A percentile compares a stretch with the other conserved stretches of the same genome.
Conservation (phyloP, 768 basidiomycete genomes). For the Kwoniella sp. region DNA sequence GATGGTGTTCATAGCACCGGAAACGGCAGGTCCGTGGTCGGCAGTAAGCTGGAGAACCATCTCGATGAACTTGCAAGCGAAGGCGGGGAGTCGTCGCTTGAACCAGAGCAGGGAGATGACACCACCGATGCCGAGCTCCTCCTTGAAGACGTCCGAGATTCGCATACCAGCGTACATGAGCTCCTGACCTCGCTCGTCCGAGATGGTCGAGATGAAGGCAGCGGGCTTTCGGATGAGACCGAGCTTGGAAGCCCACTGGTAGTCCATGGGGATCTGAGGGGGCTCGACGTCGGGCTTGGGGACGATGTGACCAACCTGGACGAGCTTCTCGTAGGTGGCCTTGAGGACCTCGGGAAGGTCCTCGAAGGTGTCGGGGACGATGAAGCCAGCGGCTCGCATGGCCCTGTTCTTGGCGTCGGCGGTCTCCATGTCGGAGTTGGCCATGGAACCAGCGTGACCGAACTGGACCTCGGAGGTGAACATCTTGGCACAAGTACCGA, state of each 20-base stretch:
- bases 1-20: conserved; percentile 99
- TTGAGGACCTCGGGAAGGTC: conserved; percentile 80
- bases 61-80: conserved; percentile 98
- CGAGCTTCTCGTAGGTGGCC: conserved; percentile 78
- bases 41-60: conserved; percentile 99
- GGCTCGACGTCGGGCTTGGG: conserved; percentile 77
- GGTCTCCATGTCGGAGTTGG: conserved; percentile 94
- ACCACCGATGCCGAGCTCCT: conserved; percentile 90
- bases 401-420: conserved; percentile 96
- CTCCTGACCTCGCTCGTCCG: conserved; percentile 98
- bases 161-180: conserved; percentile 97
- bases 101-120: conserved; percentile 96
- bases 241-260: conserved; percentile 99
- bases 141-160: conserved; percentile 97
- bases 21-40: conserved; percentile 97
- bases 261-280: conserved; percentile 99
- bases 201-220: conserved; percentile 95
- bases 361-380: conserved; percentile 97
- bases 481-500: conserved; percentile 99
- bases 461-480: conserved; percentile 99
- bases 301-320: conserved; percentile 62
- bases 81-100: conserved; percentile 85
- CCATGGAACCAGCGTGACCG: conserved; percentile 97
- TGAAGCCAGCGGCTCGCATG: conserved; percentile 90
- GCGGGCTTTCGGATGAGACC: conserved; percentile 98